Percentiles rank a stretch among this genome's conserved stretches.
Evolutionary conservation across 306 rosid species (phyloP).

Genomic region (Herpetospermum pedunculosum): DNA sequence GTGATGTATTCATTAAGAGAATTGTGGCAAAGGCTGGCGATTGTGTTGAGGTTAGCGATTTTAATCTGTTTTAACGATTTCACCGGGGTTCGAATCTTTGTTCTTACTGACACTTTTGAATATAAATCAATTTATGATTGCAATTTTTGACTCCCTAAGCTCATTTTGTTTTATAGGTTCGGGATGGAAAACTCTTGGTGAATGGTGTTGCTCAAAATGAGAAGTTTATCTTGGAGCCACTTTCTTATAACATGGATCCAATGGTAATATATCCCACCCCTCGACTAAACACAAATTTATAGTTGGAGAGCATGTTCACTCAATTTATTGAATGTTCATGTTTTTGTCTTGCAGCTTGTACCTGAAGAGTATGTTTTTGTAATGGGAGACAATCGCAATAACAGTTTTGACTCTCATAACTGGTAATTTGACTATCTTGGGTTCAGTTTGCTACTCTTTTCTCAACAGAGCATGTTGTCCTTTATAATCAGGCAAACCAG

Average conservation of each 20-base stretch:
- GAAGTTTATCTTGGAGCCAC: conserved; percentile 69
- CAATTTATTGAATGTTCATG: not conserved
- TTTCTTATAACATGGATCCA: conserved; percentile 58
- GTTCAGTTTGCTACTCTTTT: not conserved
- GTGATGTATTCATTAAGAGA: conserved; percentile 77
- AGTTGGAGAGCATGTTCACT: not conserved
- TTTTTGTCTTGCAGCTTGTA: conserved; percentile 46
- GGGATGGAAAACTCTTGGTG: conserved; percentile 62
- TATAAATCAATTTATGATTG: not conserved
- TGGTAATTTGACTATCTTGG: conserved; percentile 39
- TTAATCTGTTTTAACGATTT: not conserved
- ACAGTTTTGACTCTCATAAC: conserved; percentile 87
- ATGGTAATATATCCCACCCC: conserved; percentile 28
- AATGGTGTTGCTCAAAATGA: conserved; percentile 64
- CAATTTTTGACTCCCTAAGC: not conserved
- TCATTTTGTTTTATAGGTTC: conserved; percentile 34
- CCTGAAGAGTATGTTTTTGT: conserved; percentile 91
- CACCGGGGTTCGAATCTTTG: not conserved
- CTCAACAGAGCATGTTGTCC: not conserved
- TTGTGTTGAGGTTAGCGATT: conserved; percentile 48
- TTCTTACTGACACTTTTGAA: not conserved
- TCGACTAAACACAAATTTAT: not conserved
- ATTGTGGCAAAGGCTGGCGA: conserved; percentile 95
- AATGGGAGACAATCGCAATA: conserved; percentile 93
- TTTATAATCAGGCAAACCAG: not conserved